A percentile compares a stretch with the other conserved stretches of the same genome.
Conservation (phyloP, 2,329 filamentous ascomycete genomes). For the Phoma sp. region DNA sequence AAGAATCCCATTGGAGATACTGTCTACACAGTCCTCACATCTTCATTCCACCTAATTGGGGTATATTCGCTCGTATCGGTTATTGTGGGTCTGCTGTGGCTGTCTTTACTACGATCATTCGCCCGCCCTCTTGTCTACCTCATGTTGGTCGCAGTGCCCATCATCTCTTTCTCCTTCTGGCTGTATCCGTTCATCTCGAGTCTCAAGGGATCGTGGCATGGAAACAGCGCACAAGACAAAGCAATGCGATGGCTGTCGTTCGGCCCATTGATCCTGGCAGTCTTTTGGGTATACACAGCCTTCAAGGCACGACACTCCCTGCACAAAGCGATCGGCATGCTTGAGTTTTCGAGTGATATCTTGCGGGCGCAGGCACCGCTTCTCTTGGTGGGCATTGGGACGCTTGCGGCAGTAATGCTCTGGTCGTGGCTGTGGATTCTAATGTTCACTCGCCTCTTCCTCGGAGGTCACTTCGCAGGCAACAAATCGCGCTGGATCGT, state of each 20-base stretch:
- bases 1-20: conserved; percentile 85
- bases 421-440: conserved; percentile 97
- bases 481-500: conserved; percentile 71
- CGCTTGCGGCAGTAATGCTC: conserved; percentile 74
- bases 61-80: conserved; percentile 91
- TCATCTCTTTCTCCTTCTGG: conserved; percentile 86
- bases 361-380: conserved; percentile 83
- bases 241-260: conserved; percentile 88
- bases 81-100: conserved; percentile 86
- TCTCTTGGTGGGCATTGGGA: conserved; percentile 80
- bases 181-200: conserved; percentile 91
- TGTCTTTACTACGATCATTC: conserved; percentile 85
- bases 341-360: conserved; percentile 91
- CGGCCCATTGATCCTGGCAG: conserved; percentile 73
- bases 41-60: conserved; percentile 86
- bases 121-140: conserved; percentile 81
- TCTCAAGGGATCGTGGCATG: conserved; percentile 77
- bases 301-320: conserved; percentile 81
- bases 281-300: conserved; percentile 84
- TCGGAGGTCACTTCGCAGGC: conserved; percentile 80
- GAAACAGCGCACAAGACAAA: conserved; percentile 81
- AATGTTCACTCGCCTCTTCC: conserved; percentile 95
- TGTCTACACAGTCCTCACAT: conserved; percentile 86
- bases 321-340: conserved; percentile 80
- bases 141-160: conserved; percentile 82